Evolutionary conservation across 169 alveolate genomes (phyloP), one percentile per base, ranked within the genome.

Genomic region (Plasmodium malariae): DNA sequence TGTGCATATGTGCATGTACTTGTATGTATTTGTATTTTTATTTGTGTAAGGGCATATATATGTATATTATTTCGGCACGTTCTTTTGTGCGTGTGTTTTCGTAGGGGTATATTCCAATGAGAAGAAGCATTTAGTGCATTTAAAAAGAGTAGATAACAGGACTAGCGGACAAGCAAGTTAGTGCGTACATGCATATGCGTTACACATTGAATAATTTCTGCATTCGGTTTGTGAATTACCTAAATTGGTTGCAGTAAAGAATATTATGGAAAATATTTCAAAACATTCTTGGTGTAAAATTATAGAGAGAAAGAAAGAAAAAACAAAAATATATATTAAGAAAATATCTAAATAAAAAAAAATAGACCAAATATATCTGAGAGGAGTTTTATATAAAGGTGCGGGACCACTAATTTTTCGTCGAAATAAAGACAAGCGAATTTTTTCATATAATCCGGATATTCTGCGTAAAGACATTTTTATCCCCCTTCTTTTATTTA

Each of bases 321-420:
- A 34, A 43, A 59, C 67, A 36, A 67, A 83, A 17, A 83, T 43
- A 68, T 83, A 83, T 68, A 83, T 32, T 24, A 83, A n/a, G 21
- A 83, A 43, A 37, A 83, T 67, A 34, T 83, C 91, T 55, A 83
- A 26, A 48, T 51, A 83, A 55, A 65, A 68, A 83, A 83, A 83
- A 83, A 65, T 68, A 32, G 70, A 32, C 91, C 91, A 83, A 62
- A 83, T 83, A 17, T 67, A 68, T 67, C 85, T 19, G 21, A 83
- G 74, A 19, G 91, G 91, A 2, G 91, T 83, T 83, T 68, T 83
- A 51, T 83, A 83, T 45, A 83, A 59, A 24, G 91, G 91, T 34
- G 91, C 26, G 19, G 91, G 91, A 17, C 91, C 91, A 71, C 91
- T 83, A 48, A 67, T 55, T 55, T 57, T 83, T 68, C 85, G 49